Percentiles rank a stretch among this genome's conserved stretches.
Conservation (phyloP, 2,329 filamentous ascomycete species). For the Chaetothyriales sp. region DNA sequence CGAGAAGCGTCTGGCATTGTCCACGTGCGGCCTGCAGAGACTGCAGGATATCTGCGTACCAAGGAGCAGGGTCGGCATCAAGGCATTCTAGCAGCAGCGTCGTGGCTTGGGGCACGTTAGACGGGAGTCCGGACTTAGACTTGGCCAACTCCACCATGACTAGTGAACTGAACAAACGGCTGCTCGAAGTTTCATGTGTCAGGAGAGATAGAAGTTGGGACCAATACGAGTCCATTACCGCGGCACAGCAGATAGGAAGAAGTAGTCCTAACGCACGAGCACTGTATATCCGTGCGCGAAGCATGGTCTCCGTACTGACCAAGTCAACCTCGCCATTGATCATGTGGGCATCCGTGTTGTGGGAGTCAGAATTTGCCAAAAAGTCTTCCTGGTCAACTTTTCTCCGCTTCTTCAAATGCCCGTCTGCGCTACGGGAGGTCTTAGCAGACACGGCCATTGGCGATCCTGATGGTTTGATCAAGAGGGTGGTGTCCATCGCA, state of each 20-base stretch:
- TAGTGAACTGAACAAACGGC: constrained; percentile 70
- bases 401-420: constrained; percentile 43
- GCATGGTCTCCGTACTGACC: constrained; percentile 74
- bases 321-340: constrained; percentile 93
- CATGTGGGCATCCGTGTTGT: constrained; percentile 97
- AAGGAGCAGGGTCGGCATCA: constrained; percentile 64
- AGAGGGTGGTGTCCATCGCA: constrained; percentile 76
- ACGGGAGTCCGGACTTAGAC: constrained; percentile 27
- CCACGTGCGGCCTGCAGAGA: constrained; percentile 80
- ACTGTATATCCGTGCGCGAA: constrained; percentile 78
- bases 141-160: constrained; percentile 81
- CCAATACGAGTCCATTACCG: constrained; percentile 39
- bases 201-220: constrained; percentile 57
- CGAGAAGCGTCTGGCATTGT: constrained; percentile 79
- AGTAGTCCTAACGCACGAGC: constrained; percentile 75
- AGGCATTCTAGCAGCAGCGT: constrained; percentile 60
- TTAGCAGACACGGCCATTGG: constrained; percentile 44
- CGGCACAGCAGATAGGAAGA: constrained; percentile 59
- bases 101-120: constrained; percentile 27
- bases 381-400: constrained; percentile 68
- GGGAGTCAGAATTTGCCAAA: constrained; percentile 43
- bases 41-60: constrained; percentile 81
- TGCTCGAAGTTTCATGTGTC: constrained; percentile 63
- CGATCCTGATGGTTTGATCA: constrained; percentile 85
- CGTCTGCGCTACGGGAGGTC: constrained; percentile 31